A percentile compares a stretch with the other conserved stretches of the same genome.
Evolutionary conservation across 495 filamentous ascomycete species (phyloP).

Genomic region (Xanthoparmelia taractica): DNA sequence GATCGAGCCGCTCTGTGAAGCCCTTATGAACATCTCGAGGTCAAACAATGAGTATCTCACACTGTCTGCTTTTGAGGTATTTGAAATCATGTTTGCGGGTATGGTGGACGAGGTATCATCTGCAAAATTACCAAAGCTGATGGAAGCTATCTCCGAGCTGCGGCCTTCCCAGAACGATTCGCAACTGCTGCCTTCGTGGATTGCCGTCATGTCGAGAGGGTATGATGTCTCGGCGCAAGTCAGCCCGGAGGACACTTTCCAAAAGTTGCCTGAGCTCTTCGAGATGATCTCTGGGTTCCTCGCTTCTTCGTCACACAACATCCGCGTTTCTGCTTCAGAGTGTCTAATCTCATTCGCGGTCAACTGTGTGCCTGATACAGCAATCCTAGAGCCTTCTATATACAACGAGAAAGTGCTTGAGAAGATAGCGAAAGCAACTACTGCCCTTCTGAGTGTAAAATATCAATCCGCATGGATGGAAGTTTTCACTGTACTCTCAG

Average conservation of each 20-base stretch:
- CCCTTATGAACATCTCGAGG: slow-evolving; percentile 76
- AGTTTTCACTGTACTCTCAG: slow-evolving; percentile 82
- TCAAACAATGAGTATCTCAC: slow-evolving; percentile 90
- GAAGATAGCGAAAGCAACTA: slow-evolving; percentile 59
- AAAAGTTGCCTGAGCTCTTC: slow-evolving; percentile 76
- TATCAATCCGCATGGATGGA: slow-evolving; percentile 94
- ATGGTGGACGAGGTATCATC: slow-evolving; percentile 81
- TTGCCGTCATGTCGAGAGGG: slow-evolving; percentile 85
- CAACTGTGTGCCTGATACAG: slow-evolving; percentile 72
- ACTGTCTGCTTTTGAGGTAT: slow-evolving; percentile 91
- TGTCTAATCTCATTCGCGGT: slow-evolving; percentile 86
- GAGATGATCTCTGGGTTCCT: slow-evolving; percentile 68
- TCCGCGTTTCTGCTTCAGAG: slow-evolving; percentile 86
- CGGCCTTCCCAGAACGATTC: slow-evolving; percentile 86
- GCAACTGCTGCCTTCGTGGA: slow-evolving; percentile 89
- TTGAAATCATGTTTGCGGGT: slow-evolving; percentile 88
- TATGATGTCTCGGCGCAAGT: slow-evolving; percentile 91
- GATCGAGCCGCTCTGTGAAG: slow-evolving; percentile 82
- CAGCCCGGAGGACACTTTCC: slow-evolving; percentile 76
- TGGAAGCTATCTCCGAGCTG: slow-evolving; percentile 81
- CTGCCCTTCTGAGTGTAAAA: slow-evolving; percentile 71
- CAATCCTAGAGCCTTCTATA: slow-evolving; percentile 77
- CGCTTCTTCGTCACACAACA: slow-evolving; percentile 79
- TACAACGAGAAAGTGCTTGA: slow-evolving; percentile 80
- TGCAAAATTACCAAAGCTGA: slow-evolving; percentile 75